Conservation (phyloP, 192 early-diverging fungal species). For the Globomyces pollinis-pini region DNA sequence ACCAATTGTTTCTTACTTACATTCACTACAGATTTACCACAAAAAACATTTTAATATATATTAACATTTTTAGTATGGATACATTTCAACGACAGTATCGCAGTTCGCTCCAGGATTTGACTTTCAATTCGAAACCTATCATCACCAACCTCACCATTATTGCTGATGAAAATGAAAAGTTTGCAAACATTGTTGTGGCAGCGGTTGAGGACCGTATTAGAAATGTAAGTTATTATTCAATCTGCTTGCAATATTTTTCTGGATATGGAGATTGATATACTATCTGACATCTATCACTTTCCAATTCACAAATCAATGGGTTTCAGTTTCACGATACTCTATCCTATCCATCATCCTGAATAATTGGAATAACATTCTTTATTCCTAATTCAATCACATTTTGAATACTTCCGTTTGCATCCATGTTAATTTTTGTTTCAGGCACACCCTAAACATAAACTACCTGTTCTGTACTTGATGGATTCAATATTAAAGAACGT, state of each 20-base stretch:
- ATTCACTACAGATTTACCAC: neutral
- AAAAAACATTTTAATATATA: too few relatives aligned
- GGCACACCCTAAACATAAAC: conserved; percentile 66
- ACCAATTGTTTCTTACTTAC: too few relatives aligned
- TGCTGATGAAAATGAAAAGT: conserved; percentile 62
- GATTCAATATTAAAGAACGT: conserved; percentile 97
- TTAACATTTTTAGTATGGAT: conserved; percentile 8
- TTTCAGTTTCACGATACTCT: too few relatives aligned
- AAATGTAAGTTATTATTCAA: conserved; percentile 33
- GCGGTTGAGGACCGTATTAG: conserved; percentile 59
- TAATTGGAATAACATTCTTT: neutral
- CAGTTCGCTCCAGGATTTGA: conserved; percentile 64
- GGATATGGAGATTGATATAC: too few relatives aligned
- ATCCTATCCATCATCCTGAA: neutral
- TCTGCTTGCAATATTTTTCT: neutral
- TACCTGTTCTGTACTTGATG: conserved; percentile 83
- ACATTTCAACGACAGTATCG: conserved; percentile 53
- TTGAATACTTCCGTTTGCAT: conserved; percentile 9
- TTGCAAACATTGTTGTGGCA: conserved; percentile 66
- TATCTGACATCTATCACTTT: too few relatives aligned
- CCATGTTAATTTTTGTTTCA: conserved; percentile 24
- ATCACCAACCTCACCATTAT: conserved; percentile 83
- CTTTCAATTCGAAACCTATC: conserved; percentile 89
- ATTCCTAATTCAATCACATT: neutral
- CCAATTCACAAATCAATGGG: too few relatives aligned